Evolutionary conservation across 768 basidiomycete genomes (phyloP), one percentile per base, ranked within the genome.

Genomic region (Dioszegia hungarica): DNA sequence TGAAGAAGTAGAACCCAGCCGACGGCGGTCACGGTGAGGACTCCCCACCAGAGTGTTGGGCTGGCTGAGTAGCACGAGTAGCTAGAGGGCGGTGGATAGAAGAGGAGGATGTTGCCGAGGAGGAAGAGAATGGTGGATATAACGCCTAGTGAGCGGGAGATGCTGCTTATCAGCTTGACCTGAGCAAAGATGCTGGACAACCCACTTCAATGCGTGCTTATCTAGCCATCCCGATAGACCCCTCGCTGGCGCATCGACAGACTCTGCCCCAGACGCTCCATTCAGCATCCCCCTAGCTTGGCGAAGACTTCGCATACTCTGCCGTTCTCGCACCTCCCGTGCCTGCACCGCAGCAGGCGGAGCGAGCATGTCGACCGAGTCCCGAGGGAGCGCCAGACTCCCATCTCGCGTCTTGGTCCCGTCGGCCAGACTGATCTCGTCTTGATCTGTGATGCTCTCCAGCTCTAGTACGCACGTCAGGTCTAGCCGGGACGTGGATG

Each of bases 41-140:
- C 67, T 2, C 67, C 70, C 70, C 70, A 72, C 70, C 70, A 72
- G 6, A 72, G 59, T 50, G 65, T 45, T 0, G 70, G 70, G 2
- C 62, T 39, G 19, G 67, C 60, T 36, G 62, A n/a, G 33, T 63
- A 66, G 45, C 70, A 72, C 34, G 66, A 55, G 24, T 40, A 3
- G 1, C 47, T 19, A 9, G 31, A 34, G 1, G 57, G 37, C 14
- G 61, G 62, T 3, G 70, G 70, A 40, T 59, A 61, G 57, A 72
- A 65, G 17, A 66, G 40, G 9, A 72, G 53, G 47, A 67, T 47
- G 46, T 72, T 68, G 33, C 70, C 67, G 1, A 66, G 57, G 3
- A 67, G 37, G 60, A 68, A 72, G 6, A 72, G 59, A 25, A 57
- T n/a, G 11, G 59, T 34, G 0, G 67, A 61, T 11, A 72, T 24